phyloP scores from a whole-genome alignment of 805 yeast genomes.

The Wickerhamomyces queroliae region DNA sequence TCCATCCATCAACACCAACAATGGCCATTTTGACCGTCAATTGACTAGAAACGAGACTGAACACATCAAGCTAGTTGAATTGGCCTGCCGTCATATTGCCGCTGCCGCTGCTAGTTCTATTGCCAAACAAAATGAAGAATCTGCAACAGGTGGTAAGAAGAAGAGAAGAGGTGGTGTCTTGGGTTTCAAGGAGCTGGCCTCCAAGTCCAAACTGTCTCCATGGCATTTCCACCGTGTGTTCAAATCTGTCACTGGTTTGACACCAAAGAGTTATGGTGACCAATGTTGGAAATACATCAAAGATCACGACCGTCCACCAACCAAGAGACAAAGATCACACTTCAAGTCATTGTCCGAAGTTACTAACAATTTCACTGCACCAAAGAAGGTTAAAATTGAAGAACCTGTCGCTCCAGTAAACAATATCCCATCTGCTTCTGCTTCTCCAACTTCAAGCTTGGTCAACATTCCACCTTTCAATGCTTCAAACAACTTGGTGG shows the following conservation, averaged over 20 bases:
- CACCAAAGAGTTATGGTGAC: slow-evolving; percentile 88
- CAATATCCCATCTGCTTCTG: background rate
- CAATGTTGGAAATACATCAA: slow-evolving; percentile 63
- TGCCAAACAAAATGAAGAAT: slow-evolving; percentile 14
- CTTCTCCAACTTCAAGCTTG: background rate
- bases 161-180: slow-evolving; percentile 72
- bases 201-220: slow-evolving; percentile 75
- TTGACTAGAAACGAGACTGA: slow-evolving; percentile 58
- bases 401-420: slow-evolving; percentile 8
- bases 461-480: background rate
- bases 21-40: slow-evolving; percentile 15
- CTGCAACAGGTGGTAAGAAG: slow-evolving; percentile 28
- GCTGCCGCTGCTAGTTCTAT: slow-evolving; percentile 60
- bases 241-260: slow-evolving; percentile 77
- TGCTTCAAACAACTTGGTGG: background rate
- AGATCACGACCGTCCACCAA: slow-evolving; percentile 19
- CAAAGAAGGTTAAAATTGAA: slow-evolving; percentile 4
- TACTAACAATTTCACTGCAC: slow-evolving; percentile 10
- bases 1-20: slow-evolving; percentile 13
- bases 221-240: slow-evolving; percentile 95
- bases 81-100: slow-evolving; percentile 81
- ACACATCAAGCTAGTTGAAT: slow-evolving; percentile 62
- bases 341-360: slow-evolving; percentile 18
- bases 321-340: slow-evolving; percentile 16
- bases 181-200: slow-evolving; percentile 84